Percentiles rank a stretch among this genome's conserved stretches.
Conservation (phyloP, 352 stramenopile genomes). For the Globisporangium paddicum region DNA sequence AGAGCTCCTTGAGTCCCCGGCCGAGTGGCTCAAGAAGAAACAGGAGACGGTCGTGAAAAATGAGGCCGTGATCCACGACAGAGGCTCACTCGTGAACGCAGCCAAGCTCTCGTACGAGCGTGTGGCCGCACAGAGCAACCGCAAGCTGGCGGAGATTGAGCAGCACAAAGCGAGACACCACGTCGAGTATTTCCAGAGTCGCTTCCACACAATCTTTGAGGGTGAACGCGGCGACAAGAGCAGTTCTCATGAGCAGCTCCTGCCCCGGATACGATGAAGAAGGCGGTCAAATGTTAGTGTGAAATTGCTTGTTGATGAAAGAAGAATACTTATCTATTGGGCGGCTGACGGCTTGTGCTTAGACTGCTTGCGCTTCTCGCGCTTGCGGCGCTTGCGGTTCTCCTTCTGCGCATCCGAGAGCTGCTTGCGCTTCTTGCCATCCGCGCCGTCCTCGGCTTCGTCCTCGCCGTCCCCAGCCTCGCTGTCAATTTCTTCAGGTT, state of each 20-base stretch:
- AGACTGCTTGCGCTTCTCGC: slow-evolving; percentile 44
- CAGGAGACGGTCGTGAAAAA: slow-evolving; percentile 26
- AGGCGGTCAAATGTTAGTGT: neutral
- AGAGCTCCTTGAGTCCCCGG: slow-evolving; percentile 21
- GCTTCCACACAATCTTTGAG: slow-evolving; percentile 20
- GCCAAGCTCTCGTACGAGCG: slow-evolving; percentile 43
- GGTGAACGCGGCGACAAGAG: neutral
- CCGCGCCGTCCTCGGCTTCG: neutral
- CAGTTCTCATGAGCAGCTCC: neutral
- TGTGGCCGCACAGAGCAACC: slow-evolving; percentile 40
- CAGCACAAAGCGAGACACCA: slow-evolving; percentile 36
- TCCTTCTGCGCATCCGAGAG: slow-evolving; percentile 63
- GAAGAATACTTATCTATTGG: neutral
- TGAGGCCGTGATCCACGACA: slow-evolving; percentile 20
- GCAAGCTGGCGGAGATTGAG: slow-evolving; percentile 49
- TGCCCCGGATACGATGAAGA: slow-evolving; percentile 5
- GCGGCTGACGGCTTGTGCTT: slow-evolving; percentile 10
- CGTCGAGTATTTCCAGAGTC: slow-evolving; percentile 40
- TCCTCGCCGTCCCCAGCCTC: slow-evolving; percentile 1
- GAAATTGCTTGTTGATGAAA: neutral
- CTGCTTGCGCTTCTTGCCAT: slow-evolving; percentile 52
- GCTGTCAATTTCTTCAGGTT: neutral
- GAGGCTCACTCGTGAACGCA: slow-evolving; percentile 23
- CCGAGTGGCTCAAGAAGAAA: slow-evolving; percentile 42
- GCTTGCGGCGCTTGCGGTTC: slow-evolving; percentile 70